These are phyloP conservation scores for Rhododendron molle DNA, from an alignment of 148 eudicot species.

Conservation along the genomic window DNA sequence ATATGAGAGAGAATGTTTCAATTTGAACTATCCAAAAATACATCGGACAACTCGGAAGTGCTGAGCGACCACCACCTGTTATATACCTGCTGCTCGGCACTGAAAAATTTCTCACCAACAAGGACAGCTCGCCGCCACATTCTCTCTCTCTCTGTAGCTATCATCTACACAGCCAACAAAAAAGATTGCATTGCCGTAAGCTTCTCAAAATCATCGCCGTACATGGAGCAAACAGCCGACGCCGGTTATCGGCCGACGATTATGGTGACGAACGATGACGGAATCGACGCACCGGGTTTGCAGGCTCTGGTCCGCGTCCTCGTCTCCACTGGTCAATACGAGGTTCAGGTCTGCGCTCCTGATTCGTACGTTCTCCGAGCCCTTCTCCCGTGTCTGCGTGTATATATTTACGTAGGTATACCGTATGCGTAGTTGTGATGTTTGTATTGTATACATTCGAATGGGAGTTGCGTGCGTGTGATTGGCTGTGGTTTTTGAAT, in stretches of 20 bases:
- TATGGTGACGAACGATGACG: constrained; percentile 95
- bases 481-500: background rate
- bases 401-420: background rate
- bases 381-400: background rate
- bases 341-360: constrained; percentile 83
- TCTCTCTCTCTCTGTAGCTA: background rate
- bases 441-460: background rate
- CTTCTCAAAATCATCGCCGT: background rate
- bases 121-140: background rate
- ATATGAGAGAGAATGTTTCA: too few relatives aligned
- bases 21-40: too few relatives aligned
- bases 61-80: too few relatives aligned
- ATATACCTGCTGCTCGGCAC: too few relatives aligned
- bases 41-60: too few relatives aligned
- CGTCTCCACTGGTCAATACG: constrained; percentile 54
- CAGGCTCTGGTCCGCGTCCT: constrained; percentile 69
- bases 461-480: background rate
- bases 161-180: background rate
- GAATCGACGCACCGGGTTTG: constrained; percentile 85
- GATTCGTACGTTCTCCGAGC: constrained; percentile 48
- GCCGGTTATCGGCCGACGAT: constrained; percentile 37
- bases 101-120: too few relatives aligned
- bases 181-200: background rate
- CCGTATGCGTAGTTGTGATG: background rate
- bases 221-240: constrained; percentile 22